Evolutionary conservation across 2,329 filamentous ascomycete genomes (phyloP), one percentile per base, ranked within the genome.

Genomic region (Neoarthrinium moseri): DNA sequence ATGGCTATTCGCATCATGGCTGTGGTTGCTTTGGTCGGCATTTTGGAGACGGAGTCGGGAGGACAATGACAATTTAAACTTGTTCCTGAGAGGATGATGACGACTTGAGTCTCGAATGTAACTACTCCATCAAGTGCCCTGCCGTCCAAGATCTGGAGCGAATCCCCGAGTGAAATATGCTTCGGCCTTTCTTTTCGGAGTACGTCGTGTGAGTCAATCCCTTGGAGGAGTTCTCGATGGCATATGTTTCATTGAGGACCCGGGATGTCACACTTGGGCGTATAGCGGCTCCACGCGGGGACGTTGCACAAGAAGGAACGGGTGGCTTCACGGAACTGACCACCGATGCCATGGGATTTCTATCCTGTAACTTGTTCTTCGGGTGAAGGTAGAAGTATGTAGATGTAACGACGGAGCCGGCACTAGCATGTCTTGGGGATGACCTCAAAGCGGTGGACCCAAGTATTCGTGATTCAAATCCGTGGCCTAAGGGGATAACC

Each of bases 1-100:
- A 85, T 74, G 36, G 80, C 81, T 56, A 85, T 72, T 59, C 79
- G 74, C 73, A 84, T 83, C 63, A 73, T 78, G 49, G 58, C 57
- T 49, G 52, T 52, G 7, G 51, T 49, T 58, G 52, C n/a, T 49
- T 43, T 57, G 43, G 23, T 57, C 20, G 46, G 52, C 42, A 48
- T 40, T 30, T 35, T 47, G 30, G 44, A 36, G 23, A 22, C 22
- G 4, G 17, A 20, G 6, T 32, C 20, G 21, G 23, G 32, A 27
- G 20, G 12, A 6, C 27, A 13, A 8, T 6, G n/a, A 11, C 24
- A 11, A 8, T 29, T 40, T 40, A 40, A 18, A 24, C 15, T 22
- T 13, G n/a, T 13, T 40, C 15, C 24, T 27, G 33, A 38, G 17
- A 38, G 20, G 12, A 4, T 15, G 20, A 17, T 20, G 12, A 43